A percentile compares a stretch with the other conserved stretches of the same genome.
phyloP scores from a whole-genome alignment of 2,329 filamentous ascomycete genomes.

The Chaetomiaceae sp. region DNA sequence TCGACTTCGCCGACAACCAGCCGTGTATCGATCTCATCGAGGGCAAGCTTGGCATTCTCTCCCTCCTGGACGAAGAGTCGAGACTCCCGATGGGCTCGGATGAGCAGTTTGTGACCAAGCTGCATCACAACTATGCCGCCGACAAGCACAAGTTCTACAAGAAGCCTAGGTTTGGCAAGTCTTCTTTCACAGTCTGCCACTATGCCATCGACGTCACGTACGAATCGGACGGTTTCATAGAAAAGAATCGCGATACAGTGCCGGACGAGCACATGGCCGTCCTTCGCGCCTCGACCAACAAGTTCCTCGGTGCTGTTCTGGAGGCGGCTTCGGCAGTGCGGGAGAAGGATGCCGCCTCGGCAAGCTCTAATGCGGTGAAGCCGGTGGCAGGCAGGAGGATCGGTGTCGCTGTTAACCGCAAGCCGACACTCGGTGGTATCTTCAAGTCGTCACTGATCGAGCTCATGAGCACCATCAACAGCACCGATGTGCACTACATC shows the following conservation, averaged over 20 bases:
- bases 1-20: conserved; percentile 98
- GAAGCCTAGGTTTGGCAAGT: conserved; percentile 96
- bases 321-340: conserved; percentile 80
- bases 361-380: conserved; percentile 67
- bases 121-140: conserved; percentile 85
- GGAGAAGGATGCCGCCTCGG: conserved; percentile 74
- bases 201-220: conserved; percentile 98
- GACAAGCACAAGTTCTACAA: conserved; percentile 98
- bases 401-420: conserved; percentile 87
- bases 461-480: conserved; percentile 96
- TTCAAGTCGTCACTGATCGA: conserved; percentile 98
- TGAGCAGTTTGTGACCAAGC: conserved; percentile 92
- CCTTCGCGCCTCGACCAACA: conserved; percentile 75
- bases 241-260: conserved; percentile 98
- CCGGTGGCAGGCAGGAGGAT: conserved; percentile 78
- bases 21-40: conserved; percentile 98
- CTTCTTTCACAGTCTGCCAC: conserved; percentile 95
- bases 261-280: conserved; percentile 98
- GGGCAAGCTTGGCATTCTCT: conserved; percentile 88
- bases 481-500: conserved; percentile 98
- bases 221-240: conserved; percentile 97
- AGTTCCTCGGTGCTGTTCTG: conserved; percentile 78
- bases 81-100: conserved; percentile 95
- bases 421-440: conserved; percentile 94
- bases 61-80: conserved; percentile 92